Base-by-base conservation (phyloP, 1,284 basidiomycete genomes). In the Entoloma clypeatum region DNA sequence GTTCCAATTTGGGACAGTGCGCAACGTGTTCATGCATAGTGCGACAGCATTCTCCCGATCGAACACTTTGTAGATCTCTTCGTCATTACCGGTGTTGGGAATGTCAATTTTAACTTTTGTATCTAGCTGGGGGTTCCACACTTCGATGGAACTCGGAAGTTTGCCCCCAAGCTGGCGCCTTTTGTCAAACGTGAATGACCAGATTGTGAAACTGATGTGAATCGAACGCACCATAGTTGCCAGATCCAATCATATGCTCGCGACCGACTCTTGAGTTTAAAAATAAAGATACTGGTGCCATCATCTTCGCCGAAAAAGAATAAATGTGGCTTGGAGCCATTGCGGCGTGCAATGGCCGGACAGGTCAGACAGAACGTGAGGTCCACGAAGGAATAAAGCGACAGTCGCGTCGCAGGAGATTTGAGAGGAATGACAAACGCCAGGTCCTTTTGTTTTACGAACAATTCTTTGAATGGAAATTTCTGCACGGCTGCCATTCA, bases 241-340 rank as follows among this genome's bases (percentile, higher is more conserved):
- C 89, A 92, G 32, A 79, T 66, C 91, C 90, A 93, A 58, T 93
- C 90, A 19, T 74, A 68, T 2, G 83, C 82, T 37, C 86, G 69
- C 9, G 82, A 78, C 9, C 84, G 75, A 45, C 75, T 79, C 63
- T 81, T 86, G 21, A 65, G 59, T 54, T 91, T 89, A 61, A 90
- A 87, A 16, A 92, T 67, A 51, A 88, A 89, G 9, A 92, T 75
- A 48, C 85, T 81, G 0, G 79, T 83, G n/a, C 87, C 87, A 44
- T 75, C 71, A 37, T 69, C 75, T 2, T 58, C 55, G 10, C 66
- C 61, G 46, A 69, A 70, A 39, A 82, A 71, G 17, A 72, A 57
- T 40, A 63, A 60, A 4, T 65, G 69, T 9, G 66, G 59, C 36
- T 65, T 72, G 1, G 69, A 57, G 26, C 64, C 58, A 24, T 65